These are phyloP conservation scores for Suillus subalutaceus DNA, from an alignment of 768 basidiomycete genomes.

Conservation along the genomic window DNA sequence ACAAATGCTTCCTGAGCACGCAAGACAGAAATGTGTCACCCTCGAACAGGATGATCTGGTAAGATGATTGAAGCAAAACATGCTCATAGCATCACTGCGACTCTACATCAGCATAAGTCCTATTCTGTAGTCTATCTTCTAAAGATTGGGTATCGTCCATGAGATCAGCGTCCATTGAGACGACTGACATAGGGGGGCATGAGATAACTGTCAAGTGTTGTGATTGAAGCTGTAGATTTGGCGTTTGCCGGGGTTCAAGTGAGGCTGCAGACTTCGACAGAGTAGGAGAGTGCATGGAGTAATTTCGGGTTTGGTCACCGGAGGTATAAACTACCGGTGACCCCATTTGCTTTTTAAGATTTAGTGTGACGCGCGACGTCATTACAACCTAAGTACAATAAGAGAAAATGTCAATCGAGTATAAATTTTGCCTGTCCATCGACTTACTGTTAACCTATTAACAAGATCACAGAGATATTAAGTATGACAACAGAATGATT, in stretches of 20 bases:
- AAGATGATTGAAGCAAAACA: neutral
- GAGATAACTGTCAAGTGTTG: neutral
- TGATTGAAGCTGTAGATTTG: neutral
- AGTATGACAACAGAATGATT: slow-evolving; percentile 36
- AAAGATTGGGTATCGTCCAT: neutral
- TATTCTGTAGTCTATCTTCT: neutral
- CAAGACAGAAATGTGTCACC: neutral
- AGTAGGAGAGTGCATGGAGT: neutral
- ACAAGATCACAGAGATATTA: slow-evolving; percentile 38
- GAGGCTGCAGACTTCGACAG: neutral
- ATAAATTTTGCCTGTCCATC: neutral
- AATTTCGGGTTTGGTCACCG: neutral
- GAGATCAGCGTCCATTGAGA: neutral
- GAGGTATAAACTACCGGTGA: neutral
- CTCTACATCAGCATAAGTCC: slow-evolving; percentile 1
- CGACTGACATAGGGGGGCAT: neutral
- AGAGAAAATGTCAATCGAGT: slow-evolving; percentile 2
- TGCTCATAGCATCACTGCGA: slow-evolving; percentile 1
- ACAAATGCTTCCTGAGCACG: neutral
- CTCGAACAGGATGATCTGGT: neutral
- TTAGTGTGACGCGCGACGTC: slow-evolving; percentile 7
- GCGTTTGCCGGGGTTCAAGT: neutral
- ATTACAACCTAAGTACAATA: neutral
- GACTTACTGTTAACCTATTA: slow-evolving; percentile 4
- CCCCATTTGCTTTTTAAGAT: neutral